Conservation (phyloP, 2,329 filamentous ascomycete genomes). For the Cladosporium sp. region DNA sequence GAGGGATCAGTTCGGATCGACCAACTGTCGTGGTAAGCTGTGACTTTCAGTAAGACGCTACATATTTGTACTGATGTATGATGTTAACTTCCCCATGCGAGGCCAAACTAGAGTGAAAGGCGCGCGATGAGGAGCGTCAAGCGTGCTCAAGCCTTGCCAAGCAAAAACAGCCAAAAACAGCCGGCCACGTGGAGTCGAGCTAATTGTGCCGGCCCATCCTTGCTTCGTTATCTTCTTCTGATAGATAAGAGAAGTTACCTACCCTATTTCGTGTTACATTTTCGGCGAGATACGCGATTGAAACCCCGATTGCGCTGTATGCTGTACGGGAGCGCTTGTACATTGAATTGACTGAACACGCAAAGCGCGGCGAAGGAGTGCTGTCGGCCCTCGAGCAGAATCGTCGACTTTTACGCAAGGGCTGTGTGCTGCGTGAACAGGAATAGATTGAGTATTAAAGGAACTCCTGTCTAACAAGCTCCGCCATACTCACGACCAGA, state of each 20-base stretch:
- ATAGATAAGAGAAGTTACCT: not conserved
- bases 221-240: not conserved
- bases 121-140: not conserved
- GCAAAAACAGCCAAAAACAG: not conserved
- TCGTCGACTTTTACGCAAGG: not conserved
- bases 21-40: not conserved
- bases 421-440: not conserved
- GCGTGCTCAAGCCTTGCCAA: slow-evolving; percentile 1
- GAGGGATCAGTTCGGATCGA: not conserved
- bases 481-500: not conserved
- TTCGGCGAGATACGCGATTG: not conserved
- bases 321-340: not conserved
- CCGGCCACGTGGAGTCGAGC: not conserved
- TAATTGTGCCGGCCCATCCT: not conserved
- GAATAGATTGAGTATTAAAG: not conserved
- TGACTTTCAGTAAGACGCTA: not conserved
- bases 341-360: not conserved
- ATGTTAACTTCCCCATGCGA: not conserved
- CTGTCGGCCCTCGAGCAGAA: not conserved
- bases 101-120: not conserved
- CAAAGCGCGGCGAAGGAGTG: not conserved
- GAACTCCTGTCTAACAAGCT: not conserved
- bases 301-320: not conserved
- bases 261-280: not conserved
- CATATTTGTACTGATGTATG: too few relatives aligned